phyloP scores from a whole-genome alignment of 2,329 filamentous ascomycete genomes.

The Juglanconis sp. region DNA sequence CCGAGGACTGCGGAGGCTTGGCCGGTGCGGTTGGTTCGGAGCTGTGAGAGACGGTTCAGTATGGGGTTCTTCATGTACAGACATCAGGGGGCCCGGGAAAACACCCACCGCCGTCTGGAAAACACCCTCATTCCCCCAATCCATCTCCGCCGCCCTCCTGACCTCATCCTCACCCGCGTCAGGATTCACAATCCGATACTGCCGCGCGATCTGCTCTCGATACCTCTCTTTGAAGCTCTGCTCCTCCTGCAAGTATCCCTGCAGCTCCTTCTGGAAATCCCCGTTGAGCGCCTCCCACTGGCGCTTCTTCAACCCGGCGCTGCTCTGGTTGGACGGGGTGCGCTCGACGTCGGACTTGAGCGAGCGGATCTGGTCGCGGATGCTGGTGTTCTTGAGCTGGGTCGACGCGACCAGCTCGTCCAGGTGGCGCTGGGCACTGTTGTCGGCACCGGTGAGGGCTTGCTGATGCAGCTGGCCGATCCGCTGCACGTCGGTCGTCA shows the following conservation, averaged over 20 bases:
- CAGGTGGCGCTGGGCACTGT: slow-evolving; percentile 51
- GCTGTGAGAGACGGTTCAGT: slow-evolving; percentile 40
- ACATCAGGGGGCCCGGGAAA: not conserved
- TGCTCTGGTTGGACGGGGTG: slow-evolving; percentile 48
- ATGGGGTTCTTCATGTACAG: not conserved
- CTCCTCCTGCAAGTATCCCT: slow-evolving; percentile 70
- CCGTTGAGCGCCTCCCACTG: slow-evolving; percentile 68
- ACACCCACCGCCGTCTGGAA: slow-evolving; percentile 75
- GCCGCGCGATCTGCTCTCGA: slow-evolving; percentile 73
- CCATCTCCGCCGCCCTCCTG: slow-evolving; percentile 62
- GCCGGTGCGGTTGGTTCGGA: slow-evolving; percentile 70
- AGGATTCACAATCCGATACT: slow-evolving; percentile 79
- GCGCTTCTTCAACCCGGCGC: slow-evolving; percentile 64
- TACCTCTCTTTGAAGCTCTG: slow-evolving; percentile 67
- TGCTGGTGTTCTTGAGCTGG: slow-evolving; percentile 68
- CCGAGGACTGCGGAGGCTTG: slow-evolving; percentile 72
- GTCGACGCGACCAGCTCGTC: slow-evolving; percentile 68
- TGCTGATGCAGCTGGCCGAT: slow-evolving; percentile 71
- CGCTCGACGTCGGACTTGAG: slow-evolving; percentile 68
- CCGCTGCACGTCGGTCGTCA: slow-evolving; percentile 64
- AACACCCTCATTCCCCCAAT: slow-evolving; percentile 76
- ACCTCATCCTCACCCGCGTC: slow-evolving; percentile 74
- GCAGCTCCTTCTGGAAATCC: slow-evolving; percentile 68
- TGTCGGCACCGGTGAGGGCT: slow-evolving; percentile 64
- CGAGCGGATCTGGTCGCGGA: slow-evolving; percentile 75